phyloP scores from a whole-genome alignment of 305 asterid species.

The Caryopteris hybrid region DNA sequence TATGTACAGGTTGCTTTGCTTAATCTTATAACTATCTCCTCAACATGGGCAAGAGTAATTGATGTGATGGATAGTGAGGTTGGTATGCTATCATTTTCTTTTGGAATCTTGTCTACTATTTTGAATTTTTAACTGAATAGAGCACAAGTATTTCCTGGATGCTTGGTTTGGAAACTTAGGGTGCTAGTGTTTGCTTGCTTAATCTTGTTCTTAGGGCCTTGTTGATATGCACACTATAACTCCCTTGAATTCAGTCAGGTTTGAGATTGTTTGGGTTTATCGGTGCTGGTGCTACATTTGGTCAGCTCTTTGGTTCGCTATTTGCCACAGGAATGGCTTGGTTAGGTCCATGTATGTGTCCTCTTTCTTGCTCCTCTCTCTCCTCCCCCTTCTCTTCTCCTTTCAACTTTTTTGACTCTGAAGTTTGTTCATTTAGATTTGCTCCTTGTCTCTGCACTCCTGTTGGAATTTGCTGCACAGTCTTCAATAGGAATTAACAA shows the following conservation, averaged over 20 bases:
- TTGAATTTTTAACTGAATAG: conserved; percentile 5
- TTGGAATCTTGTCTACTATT: conserved; percentile 7
- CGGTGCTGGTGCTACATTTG: conserved; percentile 99
- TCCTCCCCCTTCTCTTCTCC: neutral
- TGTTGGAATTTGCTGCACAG: conserved; percentile 93
- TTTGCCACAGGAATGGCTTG: conserved; percentile 96
- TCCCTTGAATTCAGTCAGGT: conserved; percentile 87
- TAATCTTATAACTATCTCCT: conserved; percentile 93
- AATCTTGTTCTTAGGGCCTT: conserved; percentile 19
- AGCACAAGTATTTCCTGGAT: neutral
- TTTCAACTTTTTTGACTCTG: conserved; percentile 16
- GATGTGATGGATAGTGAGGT: conserved; percentile 98
- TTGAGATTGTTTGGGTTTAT: conserved; percentile 98
- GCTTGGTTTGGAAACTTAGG: neutral
- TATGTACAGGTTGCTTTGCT: conserved; percentile 80
- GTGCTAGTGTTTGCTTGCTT: neutral
- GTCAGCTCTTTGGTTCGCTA: conserved; percentile 91
- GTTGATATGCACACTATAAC: conserved; percentile 30
- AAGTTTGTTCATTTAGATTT: conserved; percentile 51
- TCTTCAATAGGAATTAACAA: conserved; percentile 70
- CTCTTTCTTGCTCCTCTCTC: conserved; percentile 7
- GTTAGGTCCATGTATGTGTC: conserved; percentile 88
- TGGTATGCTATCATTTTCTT: conserved; percentile 30
- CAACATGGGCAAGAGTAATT: conserved; percentile 97
- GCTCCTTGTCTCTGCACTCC: conserved; percentile 87